Evolutionary conservation across 495 filamentous ascomycete species (phyloP).

Genomic region (Astrothelium macrocarpum): DNA sequence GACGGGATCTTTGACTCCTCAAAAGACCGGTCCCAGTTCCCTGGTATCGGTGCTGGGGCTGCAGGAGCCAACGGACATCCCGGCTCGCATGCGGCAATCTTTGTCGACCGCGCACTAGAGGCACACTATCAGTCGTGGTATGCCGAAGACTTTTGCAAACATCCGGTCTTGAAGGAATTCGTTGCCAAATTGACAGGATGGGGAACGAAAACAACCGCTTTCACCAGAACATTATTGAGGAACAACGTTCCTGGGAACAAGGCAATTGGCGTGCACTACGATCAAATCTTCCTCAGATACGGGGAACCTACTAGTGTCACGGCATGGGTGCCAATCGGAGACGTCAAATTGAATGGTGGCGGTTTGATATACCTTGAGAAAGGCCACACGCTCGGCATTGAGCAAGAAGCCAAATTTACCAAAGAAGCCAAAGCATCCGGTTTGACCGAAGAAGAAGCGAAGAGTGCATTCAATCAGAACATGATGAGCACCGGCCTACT

Average conservation of each 20-base stretch:
- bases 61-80: conserved; percentile 41
- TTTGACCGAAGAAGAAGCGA: conserved; percentile 20
- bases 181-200: conserved; percentile 46
- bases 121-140: conserved; percentile 52
- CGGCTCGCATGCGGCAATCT: conserved; percentile 36
- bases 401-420: conserved; percentile 23
- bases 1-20: conserved; percentile 43
- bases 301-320: conserved; percentile 50
- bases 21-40: conserved; percentile 40
- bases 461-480: conserved; percentile 27
- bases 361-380: conserved; percentile 55
- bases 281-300: conserved; percentile 55
- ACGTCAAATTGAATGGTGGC: conserved; percentile 47
- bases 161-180: conserved; percentile 43
- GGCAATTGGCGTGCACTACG: conserved; percentile 56
- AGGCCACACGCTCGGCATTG: conserved; percentile 20
- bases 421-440: conserved; percentile 18
- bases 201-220: conserved; percentile 40
- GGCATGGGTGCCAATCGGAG: conserved; percentile 57
- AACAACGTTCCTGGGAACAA: conserved; percentile 51
- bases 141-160: conserved; percentile 45
- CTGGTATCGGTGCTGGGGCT: conserved; percentile 49
- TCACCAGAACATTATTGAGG: conserved; percentile 31
- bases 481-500: conserved; percentile 25
- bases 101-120: conserved; percentile 47